These are phyloP conservation scores for Pulveroboletus sp. DNA, from an alignment of 768 basidiomycete species.

Conservation along the genomic window DNA sequence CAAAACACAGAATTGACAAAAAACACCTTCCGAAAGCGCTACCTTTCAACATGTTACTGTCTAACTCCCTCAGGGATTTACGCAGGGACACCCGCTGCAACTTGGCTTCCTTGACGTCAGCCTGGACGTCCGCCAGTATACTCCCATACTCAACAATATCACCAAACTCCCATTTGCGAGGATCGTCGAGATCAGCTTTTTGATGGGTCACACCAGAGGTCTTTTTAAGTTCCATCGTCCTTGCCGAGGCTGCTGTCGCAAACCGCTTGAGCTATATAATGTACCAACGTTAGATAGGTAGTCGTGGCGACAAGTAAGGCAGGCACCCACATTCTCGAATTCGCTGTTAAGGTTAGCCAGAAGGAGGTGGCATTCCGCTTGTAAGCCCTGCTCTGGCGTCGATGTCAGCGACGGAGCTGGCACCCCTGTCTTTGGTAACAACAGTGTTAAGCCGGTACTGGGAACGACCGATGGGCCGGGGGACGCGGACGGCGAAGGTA, in stretches of 20 bases:
- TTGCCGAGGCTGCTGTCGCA: conserved; percentile 37
- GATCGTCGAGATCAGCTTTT: conserved; percentile 43
- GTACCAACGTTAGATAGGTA: neutral
- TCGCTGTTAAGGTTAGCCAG: conserved; percentile 45
- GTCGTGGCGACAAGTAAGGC: neutral
- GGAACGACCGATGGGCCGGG: neutral
- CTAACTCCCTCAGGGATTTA: conserved; percentile 49
- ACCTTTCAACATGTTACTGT: conserved; percentile 68
- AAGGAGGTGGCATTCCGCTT: conserved; percentile 55
- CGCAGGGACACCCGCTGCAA: conserved; percentile 37
- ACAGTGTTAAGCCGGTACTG: conserved; percentile 2
- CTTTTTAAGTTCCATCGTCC: conserved; percentile 34
- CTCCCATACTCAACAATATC: conserved; percentile 50
- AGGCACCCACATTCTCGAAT: conserved; percentile 50
- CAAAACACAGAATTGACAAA: neutral
- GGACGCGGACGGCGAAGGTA: conserved; percentile 1
- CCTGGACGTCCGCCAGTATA: conserved; percentile 33
- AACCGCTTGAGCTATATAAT: conserved; percentile 43
- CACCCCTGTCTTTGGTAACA: neutral
- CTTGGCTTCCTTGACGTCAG: conserved; percentile 49
- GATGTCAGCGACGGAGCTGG: conserved; percentile 12
- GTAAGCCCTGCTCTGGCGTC: conserved; percentile 56
- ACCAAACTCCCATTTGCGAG: conserved; percentile 48
- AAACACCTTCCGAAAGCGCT: conserved; percentile 5
- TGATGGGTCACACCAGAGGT: conserved; percentile 35